Percentiles rank a stretch among this genome's conserved stretches.
phyloP scores from a whole-genome alignment of 2,329 filamentous ascomycete species.

The Sarocladium strictum region DNA sequence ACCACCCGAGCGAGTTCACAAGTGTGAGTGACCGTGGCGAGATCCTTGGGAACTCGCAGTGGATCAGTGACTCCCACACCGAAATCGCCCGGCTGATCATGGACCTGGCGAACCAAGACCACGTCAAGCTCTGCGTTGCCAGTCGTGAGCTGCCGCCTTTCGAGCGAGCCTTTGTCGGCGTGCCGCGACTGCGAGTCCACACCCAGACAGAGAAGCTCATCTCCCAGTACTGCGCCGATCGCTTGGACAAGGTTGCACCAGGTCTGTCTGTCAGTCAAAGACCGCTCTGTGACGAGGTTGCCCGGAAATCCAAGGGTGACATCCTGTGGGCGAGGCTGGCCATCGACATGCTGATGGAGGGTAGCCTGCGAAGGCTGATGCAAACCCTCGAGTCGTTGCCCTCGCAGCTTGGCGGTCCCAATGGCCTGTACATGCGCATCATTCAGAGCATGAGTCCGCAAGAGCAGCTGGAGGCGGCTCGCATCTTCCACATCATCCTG shows the following conservation, averaged over 20 bases:
- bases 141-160: conserved; percentile 5
- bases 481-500: conserved; percentile 7
- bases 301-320: conserved; percentile 3
- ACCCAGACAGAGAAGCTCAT: conserved; percentile 7
- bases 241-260: conserved; percentile 4
- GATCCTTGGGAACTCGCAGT: conserved; percentile 2
- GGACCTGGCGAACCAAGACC: conserved; percentile 5
- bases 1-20: conserved; percentile 3
- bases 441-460: conserved; percentile 7
- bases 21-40: conserved; percentile 2
- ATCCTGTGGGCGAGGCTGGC: conserved; percentile 5
- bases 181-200: conserved; percentile 3
- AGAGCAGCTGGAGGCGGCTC: conserved; percentile 3
- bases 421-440: conserved; percentile 6
- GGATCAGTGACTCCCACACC: conserved; percentile 7
- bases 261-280: conserved; percentile 3
- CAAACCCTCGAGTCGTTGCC: not conserved
- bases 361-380: conserved; percentile 2
- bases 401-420: not conserved
- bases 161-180: conserved; percentile 3
- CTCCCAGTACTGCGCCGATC: conserved; percentile 6
- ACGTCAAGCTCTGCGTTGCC: conserved; percentile 7
- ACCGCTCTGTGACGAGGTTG: conserved; percentile 6
- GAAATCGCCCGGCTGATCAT: conserved; percentile 1
- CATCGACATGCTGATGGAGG: conserved; percentile 7